These are phyloP conservation scores for Dothidotthia symphoricarpi DNA, from an alignment of 2,329 filamentous ascomycete species.

Conservation along the genomic window DNA sequence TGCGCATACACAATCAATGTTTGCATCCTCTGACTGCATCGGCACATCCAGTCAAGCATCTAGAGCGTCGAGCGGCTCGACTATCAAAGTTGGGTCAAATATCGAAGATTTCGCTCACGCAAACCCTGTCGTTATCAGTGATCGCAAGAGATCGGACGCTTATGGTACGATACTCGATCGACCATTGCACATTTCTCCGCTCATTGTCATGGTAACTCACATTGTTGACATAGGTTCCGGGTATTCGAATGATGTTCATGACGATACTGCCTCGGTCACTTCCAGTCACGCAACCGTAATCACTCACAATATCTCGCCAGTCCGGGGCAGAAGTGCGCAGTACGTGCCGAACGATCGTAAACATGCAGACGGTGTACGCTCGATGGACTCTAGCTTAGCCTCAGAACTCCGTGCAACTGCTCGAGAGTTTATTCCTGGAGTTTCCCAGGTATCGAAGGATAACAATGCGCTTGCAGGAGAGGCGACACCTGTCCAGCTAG, in stretches of 20 bases:
- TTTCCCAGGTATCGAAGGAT: no score
- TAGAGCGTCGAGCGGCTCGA: conserved; percentile 16
- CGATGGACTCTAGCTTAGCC: conserved; percentile 13
- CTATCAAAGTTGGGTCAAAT: conserved; percentile 11
- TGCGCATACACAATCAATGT: not conserved
- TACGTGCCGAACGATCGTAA: conserved; percentile 2
- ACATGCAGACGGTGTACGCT: conserved; percentile 12
- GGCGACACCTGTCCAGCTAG: not conserved
- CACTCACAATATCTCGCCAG: not conserved
- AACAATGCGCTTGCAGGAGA: not conserved
- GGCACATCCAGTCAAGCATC: not conserved
- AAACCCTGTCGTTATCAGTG: conserved; percentile 18
- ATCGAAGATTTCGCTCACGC: conserved; percentile 4
- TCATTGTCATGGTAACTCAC: conserved; percentile 16
- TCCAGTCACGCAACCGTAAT: not conserved
- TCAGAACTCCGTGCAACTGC: conserved; percentile 35
- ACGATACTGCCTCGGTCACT: not conserved
- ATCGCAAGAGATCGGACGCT: conserved; percentile 11
- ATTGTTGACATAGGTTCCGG: conserved; percentile 4
- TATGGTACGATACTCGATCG: conserved; percentile 16
- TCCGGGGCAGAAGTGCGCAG: conserved; percentile 11
- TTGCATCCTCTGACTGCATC: not conserved
- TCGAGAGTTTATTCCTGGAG: conserved; percentile 27
- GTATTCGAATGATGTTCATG: not conserved
- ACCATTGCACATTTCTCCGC: not conserved